Base-by-base conservation (phyloP, 768 basidiomycete genomes). In the Termitomyces sp. region DNA sequence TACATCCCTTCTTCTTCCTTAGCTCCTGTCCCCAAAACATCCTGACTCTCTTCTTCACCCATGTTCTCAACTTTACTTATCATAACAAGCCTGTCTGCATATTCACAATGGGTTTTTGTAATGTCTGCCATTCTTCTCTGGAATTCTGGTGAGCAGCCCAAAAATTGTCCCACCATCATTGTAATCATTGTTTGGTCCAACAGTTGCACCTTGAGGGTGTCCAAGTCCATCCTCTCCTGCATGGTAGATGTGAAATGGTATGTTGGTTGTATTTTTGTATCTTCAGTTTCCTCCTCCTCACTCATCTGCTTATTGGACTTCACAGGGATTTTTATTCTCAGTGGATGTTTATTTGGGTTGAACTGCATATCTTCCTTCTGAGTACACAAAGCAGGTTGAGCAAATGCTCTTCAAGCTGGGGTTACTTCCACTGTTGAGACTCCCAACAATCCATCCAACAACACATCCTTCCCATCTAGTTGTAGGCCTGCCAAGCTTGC, bases 71-170 rank as follows among this genome's bases (percentile, higher is more conserved):
- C n/a, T n/a, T n/a, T n/a, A 50, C 3, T 50, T 4, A 37, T 17
- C 11, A 34, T 12, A 4, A 60, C 66, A 1, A 40, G n/a, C 32
- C 54, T 60, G 0, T 56, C 51, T 6, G 47, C 12, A 15, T 66
- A 66, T 34, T 64, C 51, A 0, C 58, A 20, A 6, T 55, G 29
- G 0, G 57, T 67, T 47, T 60, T 64, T 14, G 66, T 67, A 4
- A 63, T 20, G 4, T 62, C 57, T 3, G 53, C 43, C 40, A 67
- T 52, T 2, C 40, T 32, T 46, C 56, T 67, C 37, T 64, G 61
- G 0, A 67, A 53, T 9, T 60, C 32, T 0, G 42, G 29, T 4
- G 53, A 60, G 3, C 34, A 31, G 3, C 53, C 53, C 14, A 60
- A 14, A 8, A 60, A 14, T 8, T 60, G 37, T 9, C 47, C 37